Evolutionary conservation across 2,329 filamentous ascomycete species (phyloP).

Genomic region (Beauveria australis): DNA sequence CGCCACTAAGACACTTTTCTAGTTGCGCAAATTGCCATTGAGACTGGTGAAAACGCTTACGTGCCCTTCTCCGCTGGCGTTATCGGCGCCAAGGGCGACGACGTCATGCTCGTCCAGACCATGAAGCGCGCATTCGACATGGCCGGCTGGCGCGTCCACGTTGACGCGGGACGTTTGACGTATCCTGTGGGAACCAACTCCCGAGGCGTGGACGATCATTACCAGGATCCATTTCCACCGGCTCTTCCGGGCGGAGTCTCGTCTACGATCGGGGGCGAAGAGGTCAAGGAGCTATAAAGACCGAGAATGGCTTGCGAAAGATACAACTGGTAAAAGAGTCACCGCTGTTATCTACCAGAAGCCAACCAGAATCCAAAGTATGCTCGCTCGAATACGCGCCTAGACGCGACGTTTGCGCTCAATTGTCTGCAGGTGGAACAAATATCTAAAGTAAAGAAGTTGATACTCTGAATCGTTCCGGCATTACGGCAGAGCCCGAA

Average conservation of each 20-base stretch:
- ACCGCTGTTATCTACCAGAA: background rate
- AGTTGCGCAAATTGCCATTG: slow-evolving; percentile 25
- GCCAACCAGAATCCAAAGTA: background rate
- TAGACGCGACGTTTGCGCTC: background rate
- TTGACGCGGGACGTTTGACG: slow-evolving; percentile 21
- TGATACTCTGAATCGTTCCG: background rate
- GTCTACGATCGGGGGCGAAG: background rate
- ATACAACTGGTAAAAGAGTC: background rate
- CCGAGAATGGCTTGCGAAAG: too few species aligned
- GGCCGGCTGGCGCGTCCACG: slow-evolving; percentile 20
- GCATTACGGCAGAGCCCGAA: background rate
- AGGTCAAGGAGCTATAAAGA: background rate
- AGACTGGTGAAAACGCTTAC: slow-evolving; percentile 22
- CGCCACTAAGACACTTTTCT: background rate
- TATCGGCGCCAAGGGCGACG: slow-evolving; percentile 21
- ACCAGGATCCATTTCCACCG: slow-evolving; percentile 1
- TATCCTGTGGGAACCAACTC: slow-evolving; percentile 20
- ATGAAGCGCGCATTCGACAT: slow-evolving; percentile 21
- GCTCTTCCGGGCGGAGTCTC: background rate
- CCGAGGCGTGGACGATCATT: slow-evolving; percentile 11
- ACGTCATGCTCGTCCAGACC: slow-evolving; percentile 19
- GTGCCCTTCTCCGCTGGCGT: slow-evolving; percentile 24
- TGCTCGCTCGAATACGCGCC: background rate
- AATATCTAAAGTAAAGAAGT: background rate
- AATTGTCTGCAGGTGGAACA: background rate